Evolutionary conservation across 2,329 filamentous ascomycete species (phyloP).

Genomic region (Tolypocladium paradoxum): DNA sequence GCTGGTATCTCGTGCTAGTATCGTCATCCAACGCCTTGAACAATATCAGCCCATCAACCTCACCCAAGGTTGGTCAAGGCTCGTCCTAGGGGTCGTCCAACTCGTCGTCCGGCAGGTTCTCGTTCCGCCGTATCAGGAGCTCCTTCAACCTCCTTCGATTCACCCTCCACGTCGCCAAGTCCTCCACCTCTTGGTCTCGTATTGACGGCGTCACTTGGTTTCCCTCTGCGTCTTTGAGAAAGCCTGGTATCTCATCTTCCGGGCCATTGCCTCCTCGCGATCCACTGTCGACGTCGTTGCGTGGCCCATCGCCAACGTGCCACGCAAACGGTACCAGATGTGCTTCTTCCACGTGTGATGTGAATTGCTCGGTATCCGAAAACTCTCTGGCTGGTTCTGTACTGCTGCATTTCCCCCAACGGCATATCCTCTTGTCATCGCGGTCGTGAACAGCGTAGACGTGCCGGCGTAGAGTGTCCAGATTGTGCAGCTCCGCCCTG

Average conservation of each 20-base stretch:
- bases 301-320: conserved; percentile 49
- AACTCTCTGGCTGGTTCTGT: conserved; percentile 20
- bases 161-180: conserved; percentile 30
- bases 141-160: conserved; percentile 33
- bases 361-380: conserved; percentile 25
- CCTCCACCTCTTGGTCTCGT: conserved; percentile 38
- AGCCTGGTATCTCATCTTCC: conserved; percentile 29
- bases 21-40: not conserved
- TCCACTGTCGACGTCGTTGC: conserved; percentile 21
- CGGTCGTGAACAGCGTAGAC: conserved; percentile 37
- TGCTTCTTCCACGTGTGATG: conserved; percentile 39
- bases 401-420: conserved; percentile 20
- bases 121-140: conserved; percentile 30
- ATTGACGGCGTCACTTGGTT: conserved; percentile 49
- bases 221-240: conserved; percentile 40
- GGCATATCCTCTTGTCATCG: conserved; percentile 10
- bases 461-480: conserved; percentile 47
- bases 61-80: not conserved
- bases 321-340: conserved; percentile 44
- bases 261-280: conserved; percentile 5
- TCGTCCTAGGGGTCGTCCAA: conserved; percentile 15
- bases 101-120: conserved; percentile 34
- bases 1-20: not conserved
- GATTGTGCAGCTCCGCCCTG: conserved; percentile 50
- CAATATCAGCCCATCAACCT: not conserved